These are phyloP conservation scores for Salix arbutifolia DNA, from an alignment of 345 rosid species.

Conservation along the genomic window DNA sequence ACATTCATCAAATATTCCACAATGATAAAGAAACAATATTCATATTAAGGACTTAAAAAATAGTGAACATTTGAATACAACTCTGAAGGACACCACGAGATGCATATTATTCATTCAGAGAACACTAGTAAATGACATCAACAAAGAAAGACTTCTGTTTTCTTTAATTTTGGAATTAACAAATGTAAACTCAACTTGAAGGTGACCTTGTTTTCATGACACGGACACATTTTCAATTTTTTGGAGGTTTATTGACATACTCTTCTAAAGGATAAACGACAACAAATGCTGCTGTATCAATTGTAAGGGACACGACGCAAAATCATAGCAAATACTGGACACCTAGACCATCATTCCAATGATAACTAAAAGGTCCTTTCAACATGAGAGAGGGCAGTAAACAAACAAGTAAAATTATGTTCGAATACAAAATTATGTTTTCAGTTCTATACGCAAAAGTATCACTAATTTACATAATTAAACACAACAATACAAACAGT, in stretches of 20 bases:
- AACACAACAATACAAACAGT: not conserved
- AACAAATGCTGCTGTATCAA: not conserved
- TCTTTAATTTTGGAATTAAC: not conserved
- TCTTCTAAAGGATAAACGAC: not conserved
- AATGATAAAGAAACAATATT: not conserved
- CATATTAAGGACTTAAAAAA: not conserved
- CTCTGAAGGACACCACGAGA: not conserved
- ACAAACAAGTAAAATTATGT: constrained; percentile 15
- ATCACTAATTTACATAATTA: not conserved
- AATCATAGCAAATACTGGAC: not conserved
- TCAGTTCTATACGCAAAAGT: constrained; percentile 8
- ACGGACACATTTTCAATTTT: not conserved
- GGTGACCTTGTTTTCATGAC: not conserved
- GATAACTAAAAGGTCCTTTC: not conserved
- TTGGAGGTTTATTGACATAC: not conserved
- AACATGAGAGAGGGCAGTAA: not conserved
- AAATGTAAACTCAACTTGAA: not conserved
- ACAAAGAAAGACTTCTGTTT: not conserved
- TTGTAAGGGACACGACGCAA: not conserved
- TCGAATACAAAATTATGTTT: constrained; percentile 2
- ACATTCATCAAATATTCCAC: not conserved
- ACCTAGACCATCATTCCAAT: not conserved
- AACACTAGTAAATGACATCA: not conserved
- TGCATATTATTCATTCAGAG: not conserved
- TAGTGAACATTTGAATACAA: not conserved